Percentiles rank a stretch among this genome's conserved stretches.
These are phyloP conservation scores for Ascochyta koolunga DNA, from an alignment of 2,329 filamentous ascomycete genomes.

Conservation along the genomic window DNA sequence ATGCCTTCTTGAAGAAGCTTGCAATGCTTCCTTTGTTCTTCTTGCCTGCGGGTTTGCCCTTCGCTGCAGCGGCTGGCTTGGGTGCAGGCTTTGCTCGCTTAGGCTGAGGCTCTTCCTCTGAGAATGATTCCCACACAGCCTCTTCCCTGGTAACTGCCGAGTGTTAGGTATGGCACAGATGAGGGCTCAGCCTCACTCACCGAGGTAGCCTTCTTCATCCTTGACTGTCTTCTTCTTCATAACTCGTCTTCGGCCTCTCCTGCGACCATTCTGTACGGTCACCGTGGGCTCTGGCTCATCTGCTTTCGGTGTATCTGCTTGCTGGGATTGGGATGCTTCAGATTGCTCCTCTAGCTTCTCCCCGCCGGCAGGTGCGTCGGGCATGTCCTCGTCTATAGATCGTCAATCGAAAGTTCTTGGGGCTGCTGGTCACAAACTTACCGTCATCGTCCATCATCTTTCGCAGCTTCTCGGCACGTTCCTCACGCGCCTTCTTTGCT, in stretches of 20 bases:
- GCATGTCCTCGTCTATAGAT: conserved; percentile 60
- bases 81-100: conserved; percentile 60
- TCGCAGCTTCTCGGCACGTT: conserved; percentile 69
- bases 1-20: conserved; percentile 88
- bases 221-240: conserved; percentile 87
- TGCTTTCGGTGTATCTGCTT: conserved; percentile 24
- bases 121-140: conserved; percentile 87
- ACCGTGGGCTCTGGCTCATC: conserved; percentile 46
- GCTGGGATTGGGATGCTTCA: conserved; percentile 34
- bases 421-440: conserved; percentile 10
- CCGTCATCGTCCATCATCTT: conserved; percentile 80
- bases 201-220: conserved; percentile 88
- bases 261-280: conserved; percentile 66
- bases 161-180: conserved; percentile 17
- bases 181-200: conserved; percentile 56
- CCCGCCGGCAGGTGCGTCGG: conserved; percentile 57
- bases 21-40: conserved; percentile 80
- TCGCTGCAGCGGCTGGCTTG: conserved; percentile 52
- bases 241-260: conserved; percentile 77
- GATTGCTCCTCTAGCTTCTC: conserved; percentile 46
- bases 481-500: conserved; percentile 58
- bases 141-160: conserved; percentile 83
- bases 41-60: conserved; percentile 57
- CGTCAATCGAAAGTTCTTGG: conserved; percentile 18
- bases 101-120: conserved; percentile 77